Base-by-base conservation (phyloP, 257 asterid species). In the Cinchona pubescens region DNA sequence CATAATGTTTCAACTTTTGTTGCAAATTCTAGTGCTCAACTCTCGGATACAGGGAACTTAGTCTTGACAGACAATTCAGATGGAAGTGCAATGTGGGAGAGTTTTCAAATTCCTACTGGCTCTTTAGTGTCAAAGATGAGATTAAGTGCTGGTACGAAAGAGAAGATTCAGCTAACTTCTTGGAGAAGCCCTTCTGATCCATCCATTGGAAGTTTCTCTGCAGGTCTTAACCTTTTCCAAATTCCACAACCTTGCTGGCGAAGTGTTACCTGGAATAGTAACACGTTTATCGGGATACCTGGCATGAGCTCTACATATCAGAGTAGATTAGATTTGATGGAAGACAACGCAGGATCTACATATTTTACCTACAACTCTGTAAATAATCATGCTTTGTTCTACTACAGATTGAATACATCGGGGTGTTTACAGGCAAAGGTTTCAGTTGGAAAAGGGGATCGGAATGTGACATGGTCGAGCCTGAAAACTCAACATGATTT, bases 21-120 rank as follows among this genome's bases (percentile, higher is more conserved):
- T 13, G 45, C 53, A 12, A 82, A 76, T 78, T 18, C 86, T 3
- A 70, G 84, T 3, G 91, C 87, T 15, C 88, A 83, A 49, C 65
- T 90, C 18, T 29, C 58, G 68, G 88, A 87, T 43, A 53, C 85
- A 9, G 96, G 96, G 1, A 87, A 85, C 37, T 85, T 90, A 3
- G 79, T 89, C 15, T 62, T 90, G 35, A 65, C 34, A 27, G 90
- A 86, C 21, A 71, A 19, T 2, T 53, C 77, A 12, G 78, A 72
- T 9, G 86, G 84, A 2, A 61, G 2, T 0, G 19, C 15, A 0
- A 0, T 89, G 1, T 90, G 96, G 96, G 91, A 89, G 71, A 87
- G 92, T 37, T 81, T 81, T 79, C 29, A 67, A 16, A 69, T 78
- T 37, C 91, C 89, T 0, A 55, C 82, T 0, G 87, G 88, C 72